Base-by-base conservation (phyloP, 2,329 filamentous ascomycete genomes). In the Ceratocystis eucalypticola region DNA sequence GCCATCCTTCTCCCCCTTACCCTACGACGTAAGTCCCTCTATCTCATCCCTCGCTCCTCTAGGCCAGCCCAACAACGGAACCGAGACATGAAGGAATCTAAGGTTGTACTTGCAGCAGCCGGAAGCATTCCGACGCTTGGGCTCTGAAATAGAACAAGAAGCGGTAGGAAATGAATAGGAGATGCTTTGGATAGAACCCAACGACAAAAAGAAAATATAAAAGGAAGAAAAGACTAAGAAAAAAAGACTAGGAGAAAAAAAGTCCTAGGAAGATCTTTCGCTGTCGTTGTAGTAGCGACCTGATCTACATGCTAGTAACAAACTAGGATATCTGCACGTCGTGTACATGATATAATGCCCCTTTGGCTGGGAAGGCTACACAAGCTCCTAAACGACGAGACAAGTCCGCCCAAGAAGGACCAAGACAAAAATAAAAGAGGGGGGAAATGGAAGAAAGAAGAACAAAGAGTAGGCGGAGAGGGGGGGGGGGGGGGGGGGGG, bases 331-430 rank as follows among this genome's bases (percentile, higher is more conserved):
- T 59, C 48, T 25, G 48, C 22, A 25, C 12, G 48, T 25, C 28
- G 46, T 50, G 46, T 17, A 59, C 53, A 33, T 59, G 53, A 59
- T 59, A 59, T 33, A 59, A 33, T 59, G 53, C 53, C 28, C 28
- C 37, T 41, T n/a, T 59, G 53, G 22, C 5, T 59, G 28, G 17
- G 53, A 37, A 20, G 53, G 53, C 25, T 37, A 59, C 53, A 59
- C 53, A 59, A 30, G 28, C 53, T 6, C 28, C 17, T n/a, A 59
- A 30, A 59, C 12, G 53, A 57, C 53, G 17, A 30, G 53, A 33
- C 53, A 59, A 59, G 53, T 59, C 28, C 28, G 28, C 12, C 17
- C 28, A 25, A 33, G 53, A 17, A 59, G 28, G 46, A 50, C 17
- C 22, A 22, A 59, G 33, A 33, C 28, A 59, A 59, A 59, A 30